Conservation (phyloP, 83 land plant genomes). For the Diphasiastrum complanatum region DNA sequence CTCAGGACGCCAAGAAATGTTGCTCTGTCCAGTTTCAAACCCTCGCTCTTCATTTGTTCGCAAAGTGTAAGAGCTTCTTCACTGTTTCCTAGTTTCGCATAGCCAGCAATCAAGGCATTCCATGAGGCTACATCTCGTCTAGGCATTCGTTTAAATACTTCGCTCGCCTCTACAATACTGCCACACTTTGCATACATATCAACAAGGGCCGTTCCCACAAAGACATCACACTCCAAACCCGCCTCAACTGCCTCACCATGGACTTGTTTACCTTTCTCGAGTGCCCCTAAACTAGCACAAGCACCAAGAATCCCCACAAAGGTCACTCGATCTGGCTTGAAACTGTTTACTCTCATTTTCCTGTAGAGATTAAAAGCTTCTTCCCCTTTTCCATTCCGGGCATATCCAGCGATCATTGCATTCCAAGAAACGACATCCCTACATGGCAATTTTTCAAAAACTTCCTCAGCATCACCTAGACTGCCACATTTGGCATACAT, state of each 20-base stretch:
- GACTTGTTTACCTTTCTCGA: background rate
- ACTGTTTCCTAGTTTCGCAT: background rate
- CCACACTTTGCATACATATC: too few species aligned
- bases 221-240: background rate
- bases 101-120: background rate
- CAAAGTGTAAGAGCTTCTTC: background rate
- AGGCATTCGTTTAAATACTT: background rate
- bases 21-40: background rate
- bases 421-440: too few species aligned
- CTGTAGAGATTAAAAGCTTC: background rate
- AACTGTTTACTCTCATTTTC: background rate
- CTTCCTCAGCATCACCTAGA: too few species aligned
- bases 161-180: background rate
- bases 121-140: slow-evolving; percentile 8
- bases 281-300: background rate
- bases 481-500: slow-evolving; percentile 12
- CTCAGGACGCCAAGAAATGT: background rate
- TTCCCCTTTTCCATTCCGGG: background rate
- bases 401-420: too few species aligned
- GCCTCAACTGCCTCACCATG: background rate
- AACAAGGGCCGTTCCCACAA: background rate
- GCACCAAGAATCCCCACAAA: background rate
- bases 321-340: slow-evolving; percentile 1
- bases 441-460: too few species aligned
- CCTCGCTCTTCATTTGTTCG: background rate